Base-by-base conservation (phyloP, 495 filamentous ascomycete species). In the Penicillium parvum region DNA sequence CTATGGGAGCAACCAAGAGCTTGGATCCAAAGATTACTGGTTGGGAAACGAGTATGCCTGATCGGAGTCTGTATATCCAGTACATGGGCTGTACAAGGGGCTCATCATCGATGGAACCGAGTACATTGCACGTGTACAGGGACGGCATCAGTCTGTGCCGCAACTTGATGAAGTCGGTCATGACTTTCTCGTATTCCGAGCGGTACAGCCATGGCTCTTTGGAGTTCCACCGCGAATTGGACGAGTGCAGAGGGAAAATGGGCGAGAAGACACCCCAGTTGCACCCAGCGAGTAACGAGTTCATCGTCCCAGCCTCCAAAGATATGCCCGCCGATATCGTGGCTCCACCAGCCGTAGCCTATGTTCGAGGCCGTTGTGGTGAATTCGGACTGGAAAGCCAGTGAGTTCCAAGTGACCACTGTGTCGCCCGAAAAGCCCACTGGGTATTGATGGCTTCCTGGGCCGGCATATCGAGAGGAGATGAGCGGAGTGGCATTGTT, bases 1-100 rank as follows among this genome's bases (percentile, higher is more conserved):
- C 75, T 41, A 81, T 72, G 5, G 78, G 77, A 1, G 58, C 67
- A 0, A 81, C 73, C 3, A 81, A 53, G 12, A 82, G 54, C 29
- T 74, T 57, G 2, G 68, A 64, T 5, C 76, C 77, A 48, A 78
- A 80, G 37, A 72, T 60, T 43, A 68, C 81, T 47, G 79, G 69
- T 43, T 77, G 80, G 0, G 65, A 67, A 7, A 70, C 57, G 1
- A 55, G 47, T n/a, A n/a, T n/a, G n/a, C n/a, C n/a, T n/a, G n/a
- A n/a, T n/a, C n/a, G n/a, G n/a, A n/a, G n/a, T n/a, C n/a, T n/a
- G 53, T 82, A 79, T 1, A 76, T 74, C 78, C 78, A 82, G 62
- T 82, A 82, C 68, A 82, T 69, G 12, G 78, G 78, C 56, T 73
- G 69, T 4, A 79, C 49, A 1, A 82, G 53, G 0, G 76, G 78